Evolutionary conservation across 345 rosid species (phyloP).

Genomic region (Bruguiera parviflora): DNA sequence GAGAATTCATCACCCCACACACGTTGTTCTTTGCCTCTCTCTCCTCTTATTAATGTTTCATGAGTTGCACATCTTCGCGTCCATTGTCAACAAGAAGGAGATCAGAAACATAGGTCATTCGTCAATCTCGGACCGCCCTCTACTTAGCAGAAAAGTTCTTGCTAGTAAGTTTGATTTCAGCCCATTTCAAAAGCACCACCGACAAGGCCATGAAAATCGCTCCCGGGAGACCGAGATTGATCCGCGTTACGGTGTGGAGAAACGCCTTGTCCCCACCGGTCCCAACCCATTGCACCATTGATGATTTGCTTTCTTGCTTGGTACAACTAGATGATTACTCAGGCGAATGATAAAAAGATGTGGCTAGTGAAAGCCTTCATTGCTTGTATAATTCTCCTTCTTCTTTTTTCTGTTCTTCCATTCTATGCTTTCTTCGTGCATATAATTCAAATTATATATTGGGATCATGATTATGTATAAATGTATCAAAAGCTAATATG

Average conservation of each 20-base stretch:
- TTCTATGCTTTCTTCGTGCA: too few species aligned
- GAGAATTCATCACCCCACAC: constrained; percentile 37
- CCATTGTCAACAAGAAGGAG: constrained; percentile 6
- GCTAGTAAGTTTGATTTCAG: constrained; percentile 56
- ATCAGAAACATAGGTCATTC: background rate
- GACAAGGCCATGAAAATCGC: constrained; percentile 12
- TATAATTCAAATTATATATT: too few species aligned
- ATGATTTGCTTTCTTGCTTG: constrained; percentile 20
- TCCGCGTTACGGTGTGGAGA: constrained; percentile 80
- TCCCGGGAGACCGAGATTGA: constrained; percentile 48
- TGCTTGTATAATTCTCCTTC: background rate
- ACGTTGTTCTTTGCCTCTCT: constrained; percentile 50
- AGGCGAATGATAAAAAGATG: background rate
- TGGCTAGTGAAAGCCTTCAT: constrained; percentile 17
- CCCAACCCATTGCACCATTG: constrained; percentile 93
- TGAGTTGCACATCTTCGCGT: constrained; percentile 34
- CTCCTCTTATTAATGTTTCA: constrained; percentile 51
- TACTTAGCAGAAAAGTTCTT: constrained; percentile 46
- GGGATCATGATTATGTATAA: constrained; percentile 5
- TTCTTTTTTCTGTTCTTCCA: too few species aligned
- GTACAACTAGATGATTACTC: constrained; percentile 4
- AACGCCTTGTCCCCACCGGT: constrained; percentile 87
- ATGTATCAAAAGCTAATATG: background rate
- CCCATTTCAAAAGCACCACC: constrained; percentile 42
- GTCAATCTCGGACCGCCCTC: constrained; percentile 9